Evolutionary conservation across 2,329 filamentous ascomycete species (phyloP).

Genomic region (Nigrospora sphaerica): DNA sequence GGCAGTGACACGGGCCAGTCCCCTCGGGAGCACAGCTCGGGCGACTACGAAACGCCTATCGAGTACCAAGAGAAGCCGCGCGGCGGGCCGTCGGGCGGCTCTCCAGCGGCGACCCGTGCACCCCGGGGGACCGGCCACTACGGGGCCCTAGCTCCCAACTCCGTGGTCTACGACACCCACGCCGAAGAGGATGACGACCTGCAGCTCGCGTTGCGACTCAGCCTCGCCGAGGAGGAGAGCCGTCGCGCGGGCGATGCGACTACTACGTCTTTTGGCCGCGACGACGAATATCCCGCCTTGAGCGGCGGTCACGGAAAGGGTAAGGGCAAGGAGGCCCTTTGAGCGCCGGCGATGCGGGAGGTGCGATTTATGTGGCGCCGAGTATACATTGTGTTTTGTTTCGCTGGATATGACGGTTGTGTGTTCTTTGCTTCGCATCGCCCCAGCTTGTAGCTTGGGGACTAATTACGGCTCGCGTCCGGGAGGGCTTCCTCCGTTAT

Average conservation of each 20-base stretch:
- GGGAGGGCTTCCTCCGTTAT: too few species aligned
- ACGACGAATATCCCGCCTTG: conserved; percentile 21
- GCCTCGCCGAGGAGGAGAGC: conserved; percentile 46
- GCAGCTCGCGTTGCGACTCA: conserved; percentile 53
- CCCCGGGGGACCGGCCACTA: conserved; percentile 13
- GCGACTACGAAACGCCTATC: conserved; percentile 45
- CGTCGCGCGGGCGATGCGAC: conserved; percentile 12
- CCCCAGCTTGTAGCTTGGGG: too few species aligned
- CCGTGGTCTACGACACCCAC: conserved; percentile 6
- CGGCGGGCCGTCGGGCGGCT: conserved; percentile 26
- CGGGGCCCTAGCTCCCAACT: background rate
- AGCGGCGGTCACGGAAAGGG: conserved; percentile 12
- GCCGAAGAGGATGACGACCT: conserved; percentile 44
- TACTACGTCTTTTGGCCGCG: conserved; percentile 4
- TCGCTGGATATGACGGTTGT: too few species aligned
- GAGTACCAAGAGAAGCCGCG: conserved; percentile 37
- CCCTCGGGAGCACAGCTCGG: conserved; percentile 35
- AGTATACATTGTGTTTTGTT: too few species aligned
- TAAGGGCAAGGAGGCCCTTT: conserved; percentile 11
- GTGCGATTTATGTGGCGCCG: too few species aligned
- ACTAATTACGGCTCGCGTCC: too few species aligned
- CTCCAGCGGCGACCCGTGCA: conserved; percentile 28
- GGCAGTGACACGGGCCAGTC: conserved; percentile 39
- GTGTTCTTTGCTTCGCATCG: too few species aligned
- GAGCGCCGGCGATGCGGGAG: too few species aligned